Conservation (phyloP, 495 filamentous ascomycete species). For the Penicillium samsonianum region DNA sequence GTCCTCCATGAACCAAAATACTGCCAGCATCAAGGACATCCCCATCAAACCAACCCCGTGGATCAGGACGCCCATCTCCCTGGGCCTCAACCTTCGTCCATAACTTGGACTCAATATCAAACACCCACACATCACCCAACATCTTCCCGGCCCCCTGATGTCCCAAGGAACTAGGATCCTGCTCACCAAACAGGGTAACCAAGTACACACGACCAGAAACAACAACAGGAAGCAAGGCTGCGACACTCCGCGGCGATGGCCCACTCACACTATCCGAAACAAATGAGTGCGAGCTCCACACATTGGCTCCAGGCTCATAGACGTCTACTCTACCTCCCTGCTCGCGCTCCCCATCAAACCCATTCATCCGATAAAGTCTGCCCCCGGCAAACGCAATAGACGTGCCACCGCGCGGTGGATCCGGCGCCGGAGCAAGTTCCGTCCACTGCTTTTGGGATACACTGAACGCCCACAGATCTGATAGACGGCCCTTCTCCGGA, state of each 20-base stretch:
- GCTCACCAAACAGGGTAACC: conserved; percentile 69
- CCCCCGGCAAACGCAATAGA: conserved; percentile 58
- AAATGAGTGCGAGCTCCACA: conserved; percentile 48
- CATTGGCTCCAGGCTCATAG: conserved; percentile 33
- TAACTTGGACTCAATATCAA: conserved; percentile 57
- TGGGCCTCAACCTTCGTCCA: conserved; percentile 54
- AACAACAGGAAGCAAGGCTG: conserved; percentile 43
- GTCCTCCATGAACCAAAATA: conserved; percentile 50
- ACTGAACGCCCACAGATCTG: conserved; percentile 74
- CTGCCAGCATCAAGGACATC: conserved; percentile 29
- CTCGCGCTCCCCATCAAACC: conserved; percentile 65
- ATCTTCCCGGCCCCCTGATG: conserved; percentile 70
- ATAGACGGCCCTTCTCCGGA: conserved; percentile 54
- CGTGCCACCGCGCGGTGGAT: conserved; percentile 60
- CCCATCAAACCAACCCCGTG: conserved; percentile 50
- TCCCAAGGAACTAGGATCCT: conserved; percentile 58
- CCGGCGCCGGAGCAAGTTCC: conserved; percentile 60
- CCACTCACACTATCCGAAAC: conserved; percentile 47
- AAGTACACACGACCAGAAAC: conserved; percentile 59
- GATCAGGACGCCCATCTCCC: conserved; percentile 43
- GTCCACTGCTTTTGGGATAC: conserved; percentile 60
- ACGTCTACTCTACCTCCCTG: conserved; percentile 67
- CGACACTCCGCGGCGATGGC: conserved; percentile 46
- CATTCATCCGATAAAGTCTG: conserved; percentile 70
- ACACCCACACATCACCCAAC: conserved; percentile 72